Evolutionary conservation across 768 basidiomycete genomes (phyloP).

Genomic region (Leccinellum luteum): DNA sequence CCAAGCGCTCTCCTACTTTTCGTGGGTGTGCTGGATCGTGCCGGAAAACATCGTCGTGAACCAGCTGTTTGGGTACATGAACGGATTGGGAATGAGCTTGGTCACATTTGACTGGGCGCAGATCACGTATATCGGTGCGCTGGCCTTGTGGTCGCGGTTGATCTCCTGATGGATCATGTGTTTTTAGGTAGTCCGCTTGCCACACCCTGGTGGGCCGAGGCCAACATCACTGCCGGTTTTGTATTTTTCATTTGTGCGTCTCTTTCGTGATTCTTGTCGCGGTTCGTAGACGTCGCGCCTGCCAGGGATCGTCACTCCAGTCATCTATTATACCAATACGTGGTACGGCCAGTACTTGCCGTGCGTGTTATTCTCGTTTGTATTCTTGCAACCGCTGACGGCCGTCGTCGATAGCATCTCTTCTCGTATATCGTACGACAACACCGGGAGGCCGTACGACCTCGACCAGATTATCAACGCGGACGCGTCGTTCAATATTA

Average conservation of each 20-base stretch:
- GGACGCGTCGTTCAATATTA: constrained; percentile 53
- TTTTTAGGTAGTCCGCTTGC: constrained; percentile 56
- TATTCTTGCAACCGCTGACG: constrained; percentile 3
- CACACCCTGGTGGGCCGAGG: constrained; percentile 82
- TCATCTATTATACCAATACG: constrained; percentile 65
- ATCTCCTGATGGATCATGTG: not conserved
- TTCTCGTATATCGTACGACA: constrained; percentile 61
- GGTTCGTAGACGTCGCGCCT: constrained; percentile 44
- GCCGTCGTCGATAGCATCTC: constrained; percentile 45
- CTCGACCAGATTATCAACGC: constrained; percentile 53
- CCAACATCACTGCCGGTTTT: constrained; percentile 62
- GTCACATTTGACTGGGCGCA: constrained; percentile 84
- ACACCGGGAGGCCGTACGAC: constrained; percentile 56
- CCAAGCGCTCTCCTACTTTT: constrained; percentile 60
- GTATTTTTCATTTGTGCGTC: constrained; percentile 63
- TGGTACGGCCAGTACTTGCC: constrained; percentile 60
- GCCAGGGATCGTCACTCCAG: constrained; percentile 55
- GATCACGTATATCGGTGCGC: constrained; percentile 38
- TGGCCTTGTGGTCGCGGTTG: not conserved
- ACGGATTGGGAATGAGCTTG: constrained; percentile 65
- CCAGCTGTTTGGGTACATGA: constrained; percentile 65
- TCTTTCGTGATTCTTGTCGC: constrained; percentile 38
- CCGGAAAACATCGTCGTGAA: constrained; percentile 70
- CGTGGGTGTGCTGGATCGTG: constrained; percentile 66
- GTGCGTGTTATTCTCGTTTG: constrained; percentile 13